Evolutionary conservation across 805 yeast genomes (phyloP).

Genomic region (Candida corydali): DNA sequence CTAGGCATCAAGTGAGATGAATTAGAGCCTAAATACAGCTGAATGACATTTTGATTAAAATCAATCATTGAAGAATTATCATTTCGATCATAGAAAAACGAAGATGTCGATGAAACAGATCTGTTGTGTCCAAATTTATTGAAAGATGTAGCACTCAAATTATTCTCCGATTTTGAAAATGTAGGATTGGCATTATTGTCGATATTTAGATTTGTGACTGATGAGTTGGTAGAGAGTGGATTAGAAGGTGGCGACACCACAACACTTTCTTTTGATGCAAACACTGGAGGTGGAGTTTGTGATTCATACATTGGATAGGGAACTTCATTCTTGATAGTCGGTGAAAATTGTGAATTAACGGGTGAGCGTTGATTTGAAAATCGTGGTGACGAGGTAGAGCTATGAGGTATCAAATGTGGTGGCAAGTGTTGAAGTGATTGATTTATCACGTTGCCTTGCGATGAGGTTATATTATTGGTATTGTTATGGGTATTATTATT

Average conservation of each 20-base stretch:
- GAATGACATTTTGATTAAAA: slow-evolving; percentile 48
- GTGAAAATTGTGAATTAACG: background rate
- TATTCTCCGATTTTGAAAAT: slow-evolving; percentile 24
- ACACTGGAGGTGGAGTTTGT: slow-evolving; percentile 26
- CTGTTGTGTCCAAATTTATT: slow-evolving; percentile 24
- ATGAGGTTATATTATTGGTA: slow-evolving; percentile 1
- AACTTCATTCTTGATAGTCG: background rate
- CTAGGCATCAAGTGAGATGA: slow-evolving; percentile 60
- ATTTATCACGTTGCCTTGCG: background rate
- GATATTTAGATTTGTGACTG: slow-evolving; percentile 31
- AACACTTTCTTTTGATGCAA: slow-evolving; percentile 14
- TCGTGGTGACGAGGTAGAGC: background rate
- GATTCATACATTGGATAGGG: slow-evolving; percentile 18
- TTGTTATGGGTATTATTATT: no score
- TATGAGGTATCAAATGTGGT: slow-evolving; percentile 5
- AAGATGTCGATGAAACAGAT: slow-evolving; percentile 35
- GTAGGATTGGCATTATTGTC: background rate
- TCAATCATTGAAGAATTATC: slow-evolving; percentile 41
- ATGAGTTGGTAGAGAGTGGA: slow-evolving; percentile 29
- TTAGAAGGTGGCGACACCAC: slow-evolving; percentile 21
- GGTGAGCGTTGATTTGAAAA: slow-evolving; percentile 4
- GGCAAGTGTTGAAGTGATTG: background rate
- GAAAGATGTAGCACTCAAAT: slow-evolving; percentile 17
- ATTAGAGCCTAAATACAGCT: slow-evolving; percentile 49
- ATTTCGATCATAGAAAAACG: slow-evolving; percentile 29